phyloP scores from a whole-genome alignment of 495 filamentous ascomycete species.

The Sphaerosporella brunnea region DNA sequence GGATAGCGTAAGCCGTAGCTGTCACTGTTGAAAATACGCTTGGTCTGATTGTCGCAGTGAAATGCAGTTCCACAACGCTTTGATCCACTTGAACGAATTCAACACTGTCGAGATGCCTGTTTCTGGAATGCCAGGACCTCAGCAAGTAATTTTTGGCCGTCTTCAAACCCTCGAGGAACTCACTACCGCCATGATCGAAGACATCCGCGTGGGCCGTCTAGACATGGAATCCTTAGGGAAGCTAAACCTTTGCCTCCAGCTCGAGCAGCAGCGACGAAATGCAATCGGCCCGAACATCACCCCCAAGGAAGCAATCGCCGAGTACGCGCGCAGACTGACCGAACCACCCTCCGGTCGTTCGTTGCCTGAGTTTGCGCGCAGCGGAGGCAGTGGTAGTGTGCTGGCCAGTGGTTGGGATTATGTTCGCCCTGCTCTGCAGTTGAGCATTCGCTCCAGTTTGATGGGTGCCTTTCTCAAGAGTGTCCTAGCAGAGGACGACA shows the following conservation, averaged over 20 bases:
- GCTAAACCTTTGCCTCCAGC: conserved; percentile 16
- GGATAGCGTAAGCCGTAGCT: conserved; percentile 18
- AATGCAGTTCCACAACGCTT: conserved; percentile 25
- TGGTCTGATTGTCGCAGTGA: conserved; percentile 14
- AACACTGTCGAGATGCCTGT: conserved; percentile 9
- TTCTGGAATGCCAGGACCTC: conserved; percentile 8
- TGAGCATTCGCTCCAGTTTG: conserved; percentile 14
- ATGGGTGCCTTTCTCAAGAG: conserved; percentile 11
- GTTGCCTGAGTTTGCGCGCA: not conserved
- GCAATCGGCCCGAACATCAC: conserved; percentile 17
- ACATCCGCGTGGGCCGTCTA: conserved; percentile 17
- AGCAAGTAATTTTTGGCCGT: conserved; percentile 13
- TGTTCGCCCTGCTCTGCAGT: conserved; percentile 20
- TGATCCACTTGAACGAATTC: conserved; percentile 18
- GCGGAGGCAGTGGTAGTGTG: not conserved
- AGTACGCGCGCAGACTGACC: conserved; percentile 15
- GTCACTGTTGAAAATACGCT: not conserved
- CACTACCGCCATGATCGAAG: conserved; percentile 19
- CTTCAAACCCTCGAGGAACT: conserved; percentile 24
- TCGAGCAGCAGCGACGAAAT: conserved; percentile 22
- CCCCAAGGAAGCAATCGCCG: conserved; percentile 16
- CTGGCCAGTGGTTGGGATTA: conserved; percentile 14
- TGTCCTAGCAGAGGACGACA: conserved; percentile 5
- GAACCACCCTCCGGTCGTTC: conserved; percentile 4
- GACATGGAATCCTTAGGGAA: conserved; percentile 10